phyloP scores from a whole-genome alignment of 2,329 filamentous ascomycete genomes.

The Ophiostoma sp. region DNA sequence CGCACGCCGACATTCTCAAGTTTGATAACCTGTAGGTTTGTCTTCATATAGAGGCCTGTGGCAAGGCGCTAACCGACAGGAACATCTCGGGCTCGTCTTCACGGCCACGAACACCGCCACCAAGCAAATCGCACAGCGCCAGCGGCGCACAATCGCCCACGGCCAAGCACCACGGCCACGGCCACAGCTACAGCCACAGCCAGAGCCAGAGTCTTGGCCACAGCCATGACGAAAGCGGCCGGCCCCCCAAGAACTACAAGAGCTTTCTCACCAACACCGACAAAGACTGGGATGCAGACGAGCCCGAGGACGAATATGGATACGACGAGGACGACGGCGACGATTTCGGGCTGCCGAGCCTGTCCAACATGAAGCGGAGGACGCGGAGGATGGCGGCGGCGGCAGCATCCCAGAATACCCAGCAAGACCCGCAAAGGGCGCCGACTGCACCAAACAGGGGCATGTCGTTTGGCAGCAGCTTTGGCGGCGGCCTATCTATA shows the following conservation, averaged over 20 bases:
- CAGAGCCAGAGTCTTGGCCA: background rate
- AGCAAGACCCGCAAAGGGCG: slow-evolving; percentile 24
- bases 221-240: background rate
- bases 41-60: slow-evolving; percentile 39
- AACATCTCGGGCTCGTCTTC: slow-evolving; percentile 56
- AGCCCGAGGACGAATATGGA: slow-evolving; percentile 66
- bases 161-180: slow-evolving; percentile 39
- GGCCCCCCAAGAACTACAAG: slow-evolving; percentile 61
- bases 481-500: too few relatives aligned
- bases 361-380: slow-evolving; percentile 84
- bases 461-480: background rate
- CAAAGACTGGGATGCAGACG: slow-evolving; percentile 73
- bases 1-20: slow-evolving; percentile 90
- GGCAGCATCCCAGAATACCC: slow-evolving; percentile 23
- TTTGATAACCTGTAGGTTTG: slow-evolving; percentile 69
- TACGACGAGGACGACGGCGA: slow-evolving; percentile 80
- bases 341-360: slow-evolving; percentile 88
- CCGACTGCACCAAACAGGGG: background rate
- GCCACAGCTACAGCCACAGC: slow-evolving; percentile 40
- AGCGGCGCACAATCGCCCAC: slow-evolving; percentile 38
- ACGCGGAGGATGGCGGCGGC: slow-evolving; percentile 48
- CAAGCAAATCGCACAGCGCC: slow-evolving; percentile 33
- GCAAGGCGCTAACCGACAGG: slow-evolving; percentile 37
- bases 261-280: slow-evolving; percentile 77
- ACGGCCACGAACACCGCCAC: slow-evolving; percentile 70